Evolutionary conservation across 2,329 filamentous ascomycete genomes (phyloP), one percentile per base, ranked within the genome.

Genomic region (Pseudocercospora macadamiae): DNA sequence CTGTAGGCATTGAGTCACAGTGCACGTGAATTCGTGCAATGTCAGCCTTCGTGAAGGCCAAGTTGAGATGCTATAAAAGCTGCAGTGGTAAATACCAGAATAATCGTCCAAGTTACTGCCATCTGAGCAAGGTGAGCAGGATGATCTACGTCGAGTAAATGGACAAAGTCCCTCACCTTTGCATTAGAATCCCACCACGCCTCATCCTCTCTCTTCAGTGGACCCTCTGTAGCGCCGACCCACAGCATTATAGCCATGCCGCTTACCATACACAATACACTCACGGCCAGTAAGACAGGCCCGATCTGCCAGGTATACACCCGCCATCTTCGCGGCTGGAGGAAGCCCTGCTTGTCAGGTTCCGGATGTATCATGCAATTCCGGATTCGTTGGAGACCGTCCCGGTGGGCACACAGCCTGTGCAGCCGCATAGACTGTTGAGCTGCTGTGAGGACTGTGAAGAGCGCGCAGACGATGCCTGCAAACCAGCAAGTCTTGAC

Each of bases 391-490:
- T 58, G 42, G 3, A 72, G 63, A 0, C 74, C 75, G 59, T 78
- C 73, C 6, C 72, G 70, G 60, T 79, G 77, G 3, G 73, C 71
- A 10, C 75, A 75, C 4, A 79, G 64, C 1, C 77, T 74, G 64
- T 78, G 76, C 3, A 79, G 67, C 4, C 76, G 73, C 7, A 79
- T 73, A 2, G 74, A 76, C 59, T 79, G 76, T 56, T 77, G 73
- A 2, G 75, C 73, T 4, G 78, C 74, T 1, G 77, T 75, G 8
- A 83, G 71, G 5, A 83, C 75, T n/a, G 77, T 77, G 58, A 81
- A 81, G 2, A 84, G 72, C 1, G 81, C 74, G 23, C 84, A 77
- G 9, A 83, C 71, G 34, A 79, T 77, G 10, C 76, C 77, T 51
- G 71, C 73, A 63, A 74, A 79, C 75, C 75, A 79, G 18, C 72